These are phyloP conservation scores for Xerocomus potaroensis DNA, from an alignment of 768 basidiomycete species.

Conservation along the genomic window DNA sequence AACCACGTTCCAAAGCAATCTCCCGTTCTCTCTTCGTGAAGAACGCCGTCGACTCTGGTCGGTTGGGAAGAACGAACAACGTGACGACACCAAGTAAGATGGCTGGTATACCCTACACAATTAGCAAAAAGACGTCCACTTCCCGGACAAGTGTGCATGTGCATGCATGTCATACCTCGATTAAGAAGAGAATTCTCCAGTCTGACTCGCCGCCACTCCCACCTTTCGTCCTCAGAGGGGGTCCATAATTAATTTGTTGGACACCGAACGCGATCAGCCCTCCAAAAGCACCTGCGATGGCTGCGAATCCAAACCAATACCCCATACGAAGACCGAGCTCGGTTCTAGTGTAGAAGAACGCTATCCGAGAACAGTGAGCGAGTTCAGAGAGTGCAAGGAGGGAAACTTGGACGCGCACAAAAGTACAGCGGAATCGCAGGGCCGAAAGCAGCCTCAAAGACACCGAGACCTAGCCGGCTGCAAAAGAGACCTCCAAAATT, in stretches of 20 bases:
- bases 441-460: conserved; percentile 77
- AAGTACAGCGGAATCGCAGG: conserved; percentile 77
- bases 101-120: conserved; percentile 59
- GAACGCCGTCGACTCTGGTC: conserved; percentile 65
- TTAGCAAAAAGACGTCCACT: neutral
- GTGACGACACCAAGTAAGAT: conserved; percentile 57
- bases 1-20: conserved; percentile 64
- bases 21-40: conserved; percentile 49
- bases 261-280: conserved; percentile 82
- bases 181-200: conserved; percentile 53
- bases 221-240: conserved; percentile 17
- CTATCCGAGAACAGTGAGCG: conserved; percentile 34
- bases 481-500: conserved; percentile 56
- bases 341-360: conserved; percentile 70
- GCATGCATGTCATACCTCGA: conserved; percentile 50
- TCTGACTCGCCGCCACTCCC: conserved; percentile 30
- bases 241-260: conserved; percentile 54
- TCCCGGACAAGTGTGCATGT: neutral
- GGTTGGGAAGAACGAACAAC: conserved; percentile 56
- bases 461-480: conserved; percentile 59
- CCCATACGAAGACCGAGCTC: conserved; percentile 77
- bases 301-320: conserved; percentile 82
- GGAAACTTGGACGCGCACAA: conserved; percentile 41
- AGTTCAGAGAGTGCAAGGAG: too few relatives aligned
- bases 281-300: conserved; percentile 80